Base-by-base conservation (phyloP, 1,284 basidiomycete species). In the Trichosporon asahii region DNA sequence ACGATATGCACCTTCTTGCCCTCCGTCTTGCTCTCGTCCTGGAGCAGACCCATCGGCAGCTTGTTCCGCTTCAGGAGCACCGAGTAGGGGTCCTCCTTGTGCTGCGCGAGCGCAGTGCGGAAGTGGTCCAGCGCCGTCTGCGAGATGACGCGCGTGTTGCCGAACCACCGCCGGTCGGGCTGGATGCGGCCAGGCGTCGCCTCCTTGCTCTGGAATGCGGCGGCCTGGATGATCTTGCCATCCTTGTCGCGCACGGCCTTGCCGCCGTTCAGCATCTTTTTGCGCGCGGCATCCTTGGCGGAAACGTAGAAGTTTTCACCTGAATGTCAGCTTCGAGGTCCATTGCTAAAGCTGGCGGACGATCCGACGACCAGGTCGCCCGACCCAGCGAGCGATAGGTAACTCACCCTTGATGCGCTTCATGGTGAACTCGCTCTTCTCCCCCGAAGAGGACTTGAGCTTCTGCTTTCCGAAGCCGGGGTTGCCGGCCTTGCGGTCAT, bases 101-200 rank as follows among this genome's bases (percentile, higher is more conserved):
- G 94, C 14, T 88, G 85, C 35, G 88, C 87, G 64, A 98, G 87
- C 74, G 91, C 94, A 14, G 92, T 93, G 66, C 95, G 86, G 85
- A 98, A 97, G 82, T 96, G 95, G 79, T 98, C 95, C 77, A 98
- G 85, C 7, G 95, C 94, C 49, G 89, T 91, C 80, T 98, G 95
- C n/a, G 93, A 94, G 81, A 99, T 98, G 66, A 98, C 96, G 79
- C 97, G 88, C 12, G 97, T 99, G 85, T 99, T 99, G 64, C 94
- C 95, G 78, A 98, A 98, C 95, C 95, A 97, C 76, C 94, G 85
- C 71, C 93, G 86, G 86, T 98, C 95, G 73, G 95, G 92, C 84
- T 95, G 92, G 35, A 97, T 92, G 70, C 94, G 86, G 21, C 95
- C 95, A 0, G 92, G 91, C 69, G 89, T 89, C 4, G 91, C 90